These are phyloP conservation scores for Eimeria sp. DNA, from an alignment of 169 alveolate genomes.

Conservation along the genomic window DNA sequence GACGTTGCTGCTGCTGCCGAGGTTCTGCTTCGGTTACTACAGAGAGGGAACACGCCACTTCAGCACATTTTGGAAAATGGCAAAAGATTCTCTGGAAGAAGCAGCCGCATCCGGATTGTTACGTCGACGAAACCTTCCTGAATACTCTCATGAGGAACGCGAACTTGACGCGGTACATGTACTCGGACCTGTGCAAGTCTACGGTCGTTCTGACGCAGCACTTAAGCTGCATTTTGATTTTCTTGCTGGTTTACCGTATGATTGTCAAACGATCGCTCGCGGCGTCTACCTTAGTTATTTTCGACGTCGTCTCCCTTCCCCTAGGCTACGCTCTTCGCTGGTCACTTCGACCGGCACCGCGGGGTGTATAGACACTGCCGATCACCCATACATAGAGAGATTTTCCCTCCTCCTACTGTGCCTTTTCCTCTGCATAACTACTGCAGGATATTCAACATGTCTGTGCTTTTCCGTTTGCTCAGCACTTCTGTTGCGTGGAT, in stretches of 20 bases:
- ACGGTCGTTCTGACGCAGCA: constrained; percentile 73
- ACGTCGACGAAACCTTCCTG: constrained; percentile 71
- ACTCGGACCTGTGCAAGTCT: constrained; percentile 56
- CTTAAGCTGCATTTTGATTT: constrained; percentile 28
- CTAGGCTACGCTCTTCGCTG: constrained; percentile 60
- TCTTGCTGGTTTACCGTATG: constrained; percentile 39
- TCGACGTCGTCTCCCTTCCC: constrained; percentile 22
- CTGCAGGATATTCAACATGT: not conserved
- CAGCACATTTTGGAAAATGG: constrained; percentile 8
- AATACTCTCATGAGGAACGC: constrained; percentile 38
- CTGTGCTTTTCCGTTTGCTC: not conserved
- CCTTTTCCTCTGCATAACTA: too few relatives aligned
- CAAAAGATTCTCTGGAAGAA: constrained; percentile 66
- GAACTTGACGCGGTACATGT: constrained; percentile 22
- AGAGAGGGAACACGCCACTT: not conserved
- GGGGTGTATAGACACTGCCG: constrained; percentile 21
- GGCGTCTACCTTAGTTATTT: constrained; percentile 4
- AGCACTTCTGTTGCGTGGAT: too few relatives aligned
- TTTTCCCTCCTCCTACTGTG: not conserved
- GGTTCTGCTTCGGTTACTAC: not conserved
- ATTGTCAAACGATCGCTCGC: not conserved
- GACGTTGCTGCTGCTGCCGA: not conserved
- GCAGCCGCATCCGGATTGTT: constrained; percentile 67
- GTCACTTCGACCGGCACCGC: constrained; percentile 12
- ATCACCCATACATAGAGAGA: too few relatives aligned